Evolutionary conservation across 768 basidiomycete species (phyloP).

Genomic region (Leccinellum luteum): DNA sequence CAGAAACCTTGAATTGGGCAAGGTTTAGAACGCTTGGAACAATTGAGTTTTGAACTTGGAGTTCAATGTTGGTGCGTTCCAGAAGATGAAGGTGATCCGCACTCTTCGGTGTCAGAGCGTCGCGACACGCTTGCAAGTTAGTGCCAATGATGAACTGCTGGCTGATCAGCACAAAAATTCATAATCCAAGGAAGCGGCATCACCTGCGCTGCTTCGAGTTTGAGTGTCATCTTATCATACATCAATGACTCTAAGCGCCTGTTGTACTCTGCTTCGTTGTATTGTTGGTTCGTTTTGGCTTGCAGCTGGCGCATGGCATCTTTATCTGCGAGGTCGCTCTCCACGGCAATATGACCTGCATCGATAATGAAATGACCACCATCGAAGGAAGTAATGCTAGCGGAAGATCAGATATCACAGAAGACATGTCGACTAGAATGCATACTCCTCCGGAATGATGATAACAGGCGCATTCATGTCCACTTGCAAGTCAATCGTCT

Average conservation of each 20-base stretch:
- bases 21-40: constrained; percentile 79
- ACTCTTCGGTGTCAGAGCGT: constrained; percentile 63
- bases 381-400: constrained; percentile 68
- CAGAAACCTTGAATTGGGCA: constrained; percentile 86
- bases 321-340: constrained; percentile 87
- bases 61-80: constrained; percentile 87
- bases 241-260: constrained; percentile 83
- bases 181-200: not conserved
- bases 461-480: constrained; percentile 97
- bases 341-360: constrained; percentile 94
- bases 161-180: constrained; percentile 6
- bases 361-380: constrained; percentile 91
- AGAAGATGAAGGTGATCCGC: constrained; percentile 75
- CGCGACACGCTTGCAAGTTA: constrained; percentile 75
- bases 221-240: constrained; percentile 89
- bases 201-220: constrained; percentile 89
- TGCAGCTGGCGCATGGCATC: constrained; percentile 72
- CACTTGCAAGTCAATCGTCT: constrained; percentile 94
- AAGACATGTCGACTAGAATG: constrained; percentile 15
- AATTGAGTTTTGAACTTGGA: constrained; percentile 91
- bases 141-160: constrained; percentile 84
- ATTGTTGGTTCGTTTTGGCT: constrained; percentile 79
- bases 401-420: constrained; percentile 6
- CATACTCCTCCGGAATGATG: constrained; percentile 91
- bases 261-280: constrained; percentile 80